Conservation (phyloP, 805 yeast genomes). For the Candida montana region DNA sequence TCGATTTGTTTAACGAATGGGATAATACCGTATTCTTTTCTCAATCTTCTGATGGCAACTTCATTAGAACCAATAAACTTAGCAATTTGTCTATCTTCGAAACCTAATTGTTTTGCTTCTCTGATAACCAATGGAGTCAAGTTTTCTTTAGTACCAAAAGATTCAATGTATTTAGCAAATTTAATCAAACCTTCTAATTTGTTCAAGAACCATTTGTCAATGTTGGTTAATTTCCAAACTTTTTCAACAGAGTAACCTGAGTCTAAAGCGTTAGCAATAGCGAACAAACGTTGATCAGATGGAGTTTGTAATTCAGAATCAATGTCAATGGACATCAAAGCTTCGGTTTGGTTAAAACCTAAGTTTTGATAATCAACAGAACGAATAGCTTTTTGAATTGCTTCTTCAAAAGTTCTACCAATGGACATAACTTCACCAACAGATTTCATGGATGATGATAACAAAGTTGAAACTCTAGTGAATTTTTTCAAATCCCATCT, state of each 20-base stretch:
- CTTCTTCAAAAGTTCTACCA: conserved; percentile 96
- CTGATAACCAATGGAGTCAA: conserved; percentile 60
- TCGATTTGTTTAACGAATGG: conserved; percentile 97
- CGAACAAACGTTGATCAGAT: conserved; percentile 94
- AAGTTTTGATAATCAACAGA: conserved; percentile 93
- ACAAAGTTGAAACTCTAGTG: conserved; percentile 80
- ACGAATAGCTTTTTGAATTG: conserved; percentile 95
- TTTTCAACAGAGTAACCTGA: conserved; percentile 88
- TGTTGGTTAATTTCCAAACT: conserved; percentile 85
- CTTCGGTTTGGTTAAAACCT: conserved; percentile 73
- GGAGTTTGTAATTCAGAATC: conserved; percentile 94
- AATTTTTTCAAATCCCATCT: conserved; percentile 98
- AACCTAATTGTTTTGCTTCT: conserved; percentile 94
- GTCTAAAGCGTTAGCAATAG: conserved; percentile 89
- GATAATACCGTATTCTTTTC: conserved; percentile 79
- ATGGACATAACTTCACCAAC: conserved; percentile 99
- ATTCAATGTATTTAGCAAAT: conserved; percentile 58
- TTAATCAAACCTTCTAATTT: conserved; percentile 72
- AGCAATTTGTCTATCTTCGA: conserved; percentile 95
- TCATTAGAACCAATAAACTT: conserved; percentile 83
- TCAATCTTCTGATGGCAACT: conserved; percentile 82
- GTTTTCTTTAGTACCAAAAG: conserved; percentile 47
- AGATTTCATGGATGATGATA: conserved; percentile 94
- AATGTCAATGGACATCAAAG: conserved; percentile 85
- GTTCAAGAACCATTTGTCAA: conserved; percentile 94